Base-by-base conservation (phyloP, 768 basidiomycete species). In the Porphyrellus cyaneotinctus region DNA sequence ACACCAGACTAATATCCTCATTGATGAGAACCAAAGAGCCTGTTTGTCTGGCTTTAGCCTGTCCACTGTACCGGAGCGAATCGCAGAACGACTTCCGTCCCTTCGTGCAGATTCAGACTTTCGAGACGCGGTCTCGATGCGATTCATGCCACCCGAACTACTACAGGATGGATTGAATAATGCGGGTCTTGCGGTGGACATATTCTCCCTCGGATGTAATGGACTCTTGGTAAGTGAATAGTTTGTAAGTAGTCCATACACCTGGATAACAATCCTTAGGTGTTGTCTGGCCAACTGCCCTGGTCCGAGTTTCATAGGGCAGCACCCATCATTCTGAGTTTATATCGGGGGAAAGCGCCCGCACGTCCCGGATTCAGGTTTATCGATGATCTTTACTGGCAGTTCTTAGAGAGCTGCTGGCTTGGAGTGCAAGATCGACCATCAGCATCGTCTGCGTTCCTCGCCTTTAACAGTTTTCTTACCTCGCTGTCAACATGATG, bases 111-210 rank as follows among this genome's bases (percentile, higher is more conserved):
- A 58, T 15, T 47, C 32, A 6, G 52, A 59, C 13, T 38, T 58
- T 23, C 51, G 58, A 3, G 47, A 58, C 8, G 43, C 48, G 4
- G 57, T 30, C 18, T 30, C 51, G 2, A 58, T 58, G 36, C 52
- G 58, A 46, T 58, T 58, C 47, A 49, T 58, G 52, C 52, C 57
- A 17, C 52, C 52, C 6, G 58, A 59, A 36, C 20, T 59, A 6
- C 7, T 59, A 13, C n/a, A 37, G 10, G 58, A 59, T 0, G 32
- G 51, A 11, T 12, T 32, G 23, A 23, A 2, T 9, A 28, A 50
- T 18, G 30, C 50, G 26, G 22, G 51, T 5, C 32, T 48, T 4
- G 30, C 44, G 18, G 31, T 43, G 36, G 58, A 58, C 17, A 44
- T 58, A 31, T 58, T 47, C 35, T 58, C 58, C 14, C 48, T 58